These are phyloP conservation scores for Scleromitrula shiraiana DNA, from an alignment of 2,329 filamentous ascomycete genomes.

Conservation along the genomic window DNA sequence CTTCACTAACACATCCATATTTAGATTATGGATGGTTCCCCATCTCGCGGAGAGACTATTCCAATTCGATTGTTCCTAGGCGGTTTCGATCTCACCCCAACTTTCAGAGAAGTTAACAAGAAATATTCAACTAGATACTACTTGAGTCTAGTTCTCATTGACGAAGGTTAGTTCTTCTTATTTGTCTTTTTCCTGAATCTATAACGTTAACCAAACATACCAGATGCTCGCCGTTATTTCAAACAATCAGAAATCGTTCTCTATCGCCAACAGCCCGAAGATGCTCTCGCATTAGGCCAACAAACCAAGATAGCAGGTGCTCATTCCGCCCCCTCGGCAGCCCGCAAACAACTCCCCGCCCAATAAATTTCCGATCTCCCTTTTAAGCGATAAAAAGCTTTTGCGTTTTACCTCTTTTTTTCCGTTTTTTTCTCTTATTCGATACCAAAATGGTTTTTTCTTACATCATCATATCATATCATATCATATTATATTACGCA, in stretches of 20 bases:
- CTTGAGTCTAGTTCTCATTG: conserved; percentile 88
- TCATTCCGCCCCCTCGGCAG: conserved; percentile 25
- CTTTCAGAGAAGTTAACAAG: conserved; percentile 99
- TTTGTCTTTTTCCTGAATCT: conserved; percentile 1
- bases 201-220: not conserved
- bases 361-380: not conserved
- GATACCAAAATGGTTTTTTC: conserved; percentile 2
- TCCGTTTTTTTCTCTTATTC: not conserved
- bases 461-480: no score
- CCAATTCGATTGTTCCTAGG: conserved; percentile 95
- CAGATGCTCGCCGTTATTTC: conserved; percentile 93
- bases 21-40: conserved; percentile 98
- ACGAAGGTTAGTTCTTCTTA: conserved; percentile 58
- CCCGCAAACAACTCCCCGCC: conserved; percentile 2
- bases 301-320: conserved; percentile 30
- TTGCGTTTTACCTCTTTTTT: not conserved
- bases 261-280: conserved; percentile 69
- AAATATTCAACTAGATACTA: conserved; percentile 99
- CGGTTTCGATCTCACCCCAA: conserved; percentile 94
- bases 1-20: not conserved
- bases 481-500: no score
- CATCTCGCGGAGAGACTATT: conserved; percentile 85
- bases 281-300: conserved; percentile 31
- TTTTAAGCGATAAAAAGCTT: not conserved
- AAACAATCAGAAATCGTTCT: conserved; percentile 99